Evolutionary conservation across 441 rosid genomes (phyloP).

Genomic region (Caryocar brasiliense): DNA sequence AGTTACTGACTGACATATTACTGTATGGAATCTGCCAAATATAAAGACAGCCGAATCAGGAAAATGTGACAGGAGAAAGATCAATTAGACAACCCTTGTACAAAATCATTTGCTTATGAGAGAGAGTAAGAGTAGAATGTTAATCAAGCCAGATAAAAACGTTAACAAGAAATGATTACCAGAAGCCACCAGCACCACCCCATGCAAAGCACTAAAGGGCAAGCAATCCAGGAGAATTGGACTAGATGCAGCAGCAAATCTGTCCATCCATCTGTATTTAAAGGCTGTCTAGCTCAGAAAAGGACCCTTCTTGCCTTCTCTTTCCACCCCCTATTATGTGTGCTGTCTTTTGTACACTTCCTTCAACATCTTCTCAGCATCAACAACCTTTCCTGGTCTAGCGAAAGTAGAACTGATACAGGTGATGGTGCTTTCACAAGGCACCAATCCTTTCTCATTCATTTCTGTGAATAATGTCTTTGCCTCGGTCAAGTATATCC

Average conservation of each 20-base stretch:
- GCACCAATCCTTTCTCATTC: conserved; percentile 59
- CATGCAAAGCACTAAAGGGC: conserved; percentile 6
- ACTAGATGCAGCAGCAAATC: background rate
- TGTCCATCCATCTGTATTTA: background rate
- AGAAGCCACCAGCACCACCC: conserved; percentile 4
- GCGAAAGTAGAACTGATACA: conserved; percentile 58
- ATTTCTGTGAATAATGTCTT: conserved; percentile 49
- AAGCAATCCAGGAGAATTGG: background rate
- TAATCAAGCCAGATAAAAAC: too few species aligned
- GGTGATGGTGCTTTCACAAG: conserved; percentile 49
- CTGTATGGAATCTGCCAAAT: too few species aligned
- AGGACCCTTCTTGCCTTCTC: background rate
- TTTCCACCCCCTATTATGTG: conserved; percentile 4
- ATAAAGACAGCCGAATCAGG: too few species aligned
- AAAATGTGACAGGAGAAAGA: too few species aligned
- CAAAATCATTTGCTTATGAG: too few species aligned
- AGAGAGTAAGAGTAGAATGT: too few species aligned
- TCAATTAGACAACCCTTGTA: too few species aligned
- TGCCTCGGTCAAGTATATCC: conserved; percentile 49
- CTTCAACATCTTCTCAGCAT: conserved; percentile 42
- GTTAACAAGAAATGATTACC: too few species aligned
- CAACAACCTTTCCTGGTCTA: conserved; percentile 48
- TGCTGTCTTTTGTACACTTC: conserved; percentile 39
- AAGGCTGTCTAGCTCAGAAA: background rate
- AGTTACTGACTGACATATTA: too few species aligned